A percentile compares a stretch with the other conserved stretches of the same genome.
phyloP scores from a whole-genome alignment of 2,329 filamentous ascomycete species.

The Fusarium sp. region DNA sequence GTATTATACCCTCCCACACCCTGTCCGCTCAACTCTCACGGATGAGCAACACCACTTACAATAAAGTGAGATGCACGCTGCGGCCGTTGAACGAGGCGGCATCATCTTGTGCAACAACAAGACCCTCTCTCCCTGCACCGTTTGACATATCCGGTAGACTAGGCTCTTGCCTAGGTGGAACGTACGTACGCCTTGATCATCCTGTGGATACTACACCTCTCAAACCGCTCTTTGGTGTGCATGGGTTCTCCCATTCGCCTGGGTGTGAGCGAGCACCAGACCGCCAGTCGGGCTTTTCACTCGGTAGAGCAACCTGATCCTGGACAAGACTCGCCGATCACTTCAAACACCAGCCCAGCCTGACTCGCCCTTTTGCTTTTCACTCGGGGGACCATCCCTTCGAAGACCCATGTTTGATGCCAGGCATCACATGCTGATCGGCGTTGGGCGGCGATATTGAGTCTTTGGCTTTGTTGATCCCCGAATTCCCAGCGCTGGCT shows the following conservation, averaged over 20 bases:
- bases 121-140: neutral
- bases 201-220: neutral
- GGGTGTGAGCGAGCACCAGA: constrained; percentile 29
- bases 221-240: constrained; percentile 1
- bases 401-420: neutral
- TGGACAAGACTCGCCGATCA: constrained; percentile 11
- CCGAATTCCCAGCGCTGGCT: constrained; percentile 22
- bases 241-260: constrained; percentile 20
- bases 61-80: neutral
- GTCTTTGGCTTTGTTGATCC: constrained; percentile 22
- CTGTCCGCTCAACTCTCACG: neutral
- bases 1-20: constrained; percentile 25
- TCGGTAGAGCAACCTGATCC: constrained; percentile 32
- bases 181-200: neutral
- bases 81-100: constrained; percentile 8
- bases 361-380: constrained; percentile 12
- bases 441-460: constrained; percentile 12
- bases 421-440: constrained; percentile 27
- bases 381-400: constrained; percentile 4
- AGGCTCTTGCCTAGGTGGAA: neutral
- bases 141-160: neutral
- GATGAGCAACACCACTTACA: neutral
- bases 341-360: neutral
- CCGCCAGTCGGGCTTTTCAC: constrained; percentile 38
- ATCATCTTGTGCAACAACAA: neutral